Conservation (phyloP, 768 basidiomycete genomes). For the Tubosaeta sp. region DNA sequence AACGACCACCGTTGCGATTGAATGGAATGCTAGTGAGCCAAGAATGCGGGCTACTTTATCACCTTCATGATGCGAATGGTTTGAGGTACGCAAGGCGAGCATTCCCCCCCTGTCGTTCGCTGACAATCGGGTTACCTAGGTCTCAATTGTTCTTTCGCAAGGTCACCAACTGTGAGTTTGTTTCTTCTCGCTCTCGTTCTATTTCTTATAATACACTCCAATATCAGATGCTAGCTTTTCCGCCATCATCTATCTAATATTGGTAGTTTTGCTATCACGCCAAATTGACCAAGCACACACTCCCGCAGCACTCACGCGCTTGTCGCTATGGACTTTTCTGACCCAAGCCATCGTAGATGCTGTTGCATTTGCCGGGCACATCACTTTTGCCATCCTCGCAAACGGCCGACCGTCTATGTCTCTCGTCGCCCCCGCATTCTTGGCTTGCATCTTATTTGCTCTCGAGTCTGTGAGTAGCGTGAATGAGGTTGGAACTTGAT, state of each 20-base stretch:
- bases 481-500: background rate
- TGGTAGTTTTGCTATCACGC: constrained; percentile 65
- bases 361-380: constrained; percentile 82
- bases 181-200: background rate
- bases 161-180: constrained; percentile 56
- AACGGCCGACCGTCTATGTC: constrained; percentile 80
- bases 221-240: constrained; percentile 68
- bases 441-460: constrained; percentile 75
- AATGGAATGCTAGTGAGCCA: constrained; percentile 70
- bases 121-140: constrained; percentile 25
- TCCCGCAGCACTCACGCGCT: constrained; percentile 70
- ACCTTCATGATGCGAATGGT: constrained; percentile 62
- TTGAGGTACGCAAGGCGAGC: constrained; percentile 48
- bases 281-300: constrained; percentile 75
- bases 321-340: constrained; percentile 83
- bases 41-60: constrained; percentile 74
- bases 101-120: background rate
- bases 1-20: constrained; percentile 52
- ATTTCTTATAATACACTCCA: constrained; percentile 3
- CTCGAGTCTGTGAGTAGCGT: constrained; percentile 70
- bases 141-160: constrained; percentile 69
- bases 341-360: constrained; percentile 77
- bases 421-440: constrained; percentile 77
- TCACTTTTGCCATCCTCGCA: constrained; percentile 82
- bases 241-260: constrained; percentile 57